Base-by-base conservation (phyloP, 1,139 yeast species). In the Candida sanyaensis region DNA sequence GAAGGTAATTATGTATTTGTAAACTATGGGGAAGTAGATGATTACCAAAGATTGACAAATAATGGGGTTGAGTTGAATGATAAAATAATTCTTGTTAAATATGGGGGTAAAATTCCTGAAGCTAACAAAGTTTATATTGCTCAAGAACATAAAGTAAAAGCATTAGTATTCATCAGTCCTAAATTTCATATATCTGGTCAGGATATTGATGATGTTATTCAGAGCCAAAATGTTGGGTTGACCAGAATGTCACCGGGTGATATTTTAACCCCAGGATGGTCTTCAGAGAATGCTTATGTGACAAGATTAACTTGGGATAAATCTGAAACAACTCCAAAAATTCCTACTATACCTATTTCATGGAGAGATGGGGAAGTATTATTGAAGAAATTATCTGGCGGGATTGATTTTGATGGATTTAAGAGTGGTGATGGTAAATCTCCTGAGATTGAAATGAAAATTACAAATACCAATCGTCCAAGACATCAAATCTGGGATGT, bases 271-370 rank as follows among this genome's bases (percentile, higher is more conserved):
- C 96, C 96, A 0, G 96, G 95, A 0, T 85, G 88, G 86, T 72
- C 86, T 0, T 70, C 85, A 2, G 68, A 71, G n/a, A 73, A 69
- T 17, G 73, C 71, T 0, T 68, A 64, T 50, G 68, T 63, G 4
- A 58, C 69, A 10, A 66, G 75, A 43, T 59, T 71, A 17, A 63
- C 72, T 7, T 71, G 82, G 70, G 67, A 72, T 10, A 71, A 78
- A 29, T 81, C 90, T 0, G 68, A 68, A 12, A 71, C 79, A 39
- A 73, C 88, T 3, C 87, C 96, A 0, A 77, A 80, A 32, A 80
- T 93, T 5, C 96, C 97, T 0, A 77, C 87, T 4, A 72, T 88
- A 1, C 92, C 97, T 0, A 71, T 90, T 6, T 85, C 96, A 0
- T 81, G 85, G 78, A 73, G 73, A 40, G 96, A 89, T 59, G 93